Evolutionary conservation across 331 rosid genomes (phyloP).

Genomic region (Acacia pycnantha): DNA sequence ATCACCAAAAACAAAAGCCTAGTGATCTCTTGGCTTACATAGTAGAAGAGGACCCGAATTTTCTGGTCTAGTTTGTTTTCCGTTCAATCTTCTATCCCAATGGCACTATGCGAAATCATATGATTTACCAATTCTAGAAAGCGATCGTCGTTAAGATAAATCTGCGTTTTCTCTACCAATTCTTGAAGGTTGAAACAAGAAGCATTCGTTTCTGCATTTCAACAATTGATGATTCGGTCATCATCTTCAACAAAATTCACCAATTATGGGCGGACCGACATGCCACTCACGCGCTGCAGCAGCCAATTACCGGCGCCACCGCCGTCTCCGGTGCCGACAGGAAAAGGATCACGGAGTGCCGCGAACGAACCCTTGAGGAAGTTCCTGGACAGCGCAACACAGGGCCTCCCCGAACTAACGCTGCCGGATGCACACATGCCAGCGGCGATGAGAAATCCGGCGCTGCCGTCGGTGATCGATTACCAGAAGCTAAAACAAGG

Average conservation of each 20-base stretch:
- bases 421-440: conserved; percentile 39
- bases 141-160: background rate
- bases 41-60: background rate
- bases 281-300: conserved; percentile 38
- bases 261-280: background rate
- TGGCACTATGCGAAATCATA: background rate
- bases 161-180: background rate
- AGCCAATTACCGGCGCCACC: conserved; percentile 42
- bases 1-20: background rate
- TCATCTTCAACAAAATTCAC: background rate
- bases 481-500: conserved; percentile 34
- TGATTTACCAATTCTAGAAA: background rate
- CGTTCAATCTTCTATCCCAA: background rate
- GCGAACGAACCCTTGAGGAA: conserved; percentile 51
- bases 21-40: background rate
- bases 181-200: background rate
- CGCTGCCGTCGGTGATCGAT: conserved; percentile 48
- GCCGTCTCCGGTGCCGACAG: conserved; percentile 84
- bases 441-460: background rate
- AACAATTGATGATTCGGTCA: background rate
- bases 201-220: background rate
- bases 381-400: conserved; percentile 50
- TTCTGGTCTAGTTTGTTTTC: background rate
- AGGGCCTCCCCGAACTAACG: conserved; percentile 46
- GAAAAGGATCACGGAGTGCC: conserved; percentile 67